Base-by-base conservation (phyloP, 371 early-diverging fungal species). In the Haplosporangium sp. region DNA sequence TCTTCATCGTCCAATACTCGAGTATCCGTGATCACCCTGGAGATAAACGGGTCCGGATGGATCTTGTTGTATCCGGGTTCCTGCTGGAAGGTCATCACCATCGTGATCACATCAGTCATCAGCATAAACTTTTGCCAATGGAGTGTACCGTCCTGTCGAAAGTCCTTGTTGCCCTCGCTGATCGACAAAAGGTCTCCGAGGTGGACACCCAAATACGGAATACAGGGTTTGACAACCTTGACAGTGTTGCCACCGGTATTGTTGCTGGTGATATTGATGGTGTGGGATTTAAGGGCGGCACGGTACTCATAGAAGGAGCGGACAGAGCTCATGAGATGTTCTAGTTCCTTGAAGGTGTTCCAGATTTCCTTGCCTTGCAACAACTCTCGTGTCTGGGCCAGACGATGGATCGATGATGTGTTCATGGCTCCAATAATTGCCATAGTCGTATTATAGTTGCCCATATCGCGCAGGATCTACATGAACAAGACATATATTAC, bases 391-490 rank as follows among this genome's bases (percentile, higher is more conserved):
- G 93, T 90, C 23, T 88, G 87, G 40, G 82, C 80, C 20, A 91
- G 67, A 23, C 91, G 79, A 5, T 85, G 73, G 40, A 91, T 87
- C 14, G 91, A 74, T 0, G 92, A 90, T 53, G 85, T 89, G 64
- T 91, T 92, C 63, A 93, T 82, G 6, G 92, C 93, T 3, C 92
- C 91, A 55, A 93, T 71, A 40, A 93, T 80, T 9, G 93, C 92
- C 92, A 92, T 92, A 20, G 87, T 59, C 1, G 92, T 86, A 56
- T 90, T 92, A 61, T 86, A 93, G 68, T 93, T 93, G 59, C 86
- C 87, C 56, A 84, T 79, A 12, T 86, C 81, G 42, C 83, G 82
- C 16, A 86, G 81, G 42, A 84, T 82, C 86, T 87, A 62, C 13
- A 36, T 64, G 63, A 60, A 43, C 57, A 23, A 37, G 47, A 67